A percentile compares a stretch with the other conserved stretches of the same genome.
Conservation (phyloP, 495 filamentous ascomycete species). For the Lophiotrema nucula region DNA sequence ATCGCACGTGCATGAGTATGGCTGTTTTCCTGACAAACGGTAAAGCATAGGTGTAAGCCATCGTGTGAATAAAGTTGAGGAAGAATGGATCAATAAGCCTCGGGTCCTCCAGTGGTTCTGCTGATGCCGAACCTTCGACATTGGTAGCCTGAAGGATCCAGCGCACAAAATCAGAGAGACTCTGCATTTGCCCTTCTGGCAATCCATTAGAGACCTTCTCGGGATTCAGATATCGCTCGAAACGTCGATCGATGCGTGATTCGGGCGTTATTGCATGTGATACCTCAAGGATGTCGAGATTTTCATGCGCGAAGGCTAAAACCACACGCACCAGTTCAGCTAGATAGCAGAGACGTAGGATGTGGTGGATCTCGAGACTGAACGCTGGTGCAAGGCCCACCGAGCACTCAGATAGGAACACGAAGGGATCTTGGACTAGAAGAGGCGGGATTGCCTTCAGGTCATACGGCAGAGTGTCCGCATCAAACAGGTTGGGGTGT, state of each 20-base stretch:
- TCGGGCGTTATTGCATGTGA: background rate
- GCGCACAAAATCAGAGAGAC: slow-evolving; percentile 15
- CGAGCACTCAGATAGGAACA: slow-evolving; percentile 77
- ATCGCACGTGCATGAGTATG: slow-evolving; percentile 81
- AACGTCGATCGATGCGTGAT: background rate
- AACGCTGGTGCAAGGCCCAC: slow-evolving; percentile 69
- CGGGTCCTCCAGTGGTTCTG: background rate
- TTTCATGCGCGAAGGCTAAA: slow-evolving; percentile 40
- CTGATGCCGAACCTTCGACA: background rate
- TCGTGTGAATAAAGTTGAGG: slow-evolving; percentile 49
- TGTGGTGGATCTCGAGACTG: slow-evolving; percentile 72
- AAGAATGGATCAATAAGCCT: slow-evolving; percentile 5
- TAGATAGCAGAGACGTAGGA: slow-evolving; percentile 86
- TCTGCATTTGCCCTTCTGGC: slow-evolving; percentile 8
- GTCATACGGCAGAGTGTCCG: slow-evolving; percentile 43
- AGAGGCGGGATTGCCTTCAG: slow-evolving; percentile 62
- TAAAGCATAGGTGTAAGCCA: slow-evolving; percentile 78
- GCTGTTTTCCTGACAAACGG: slow-evolving; percentile 82
- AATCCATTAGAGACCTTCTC: slow-evolving; percentile 12
- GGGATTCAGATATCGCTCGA: slow-evolving; percentile 15
- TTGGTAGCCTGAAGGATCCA: slow-evolving; percentile 14
- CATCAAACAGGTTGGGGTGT: slow-evolving; percentile 37
- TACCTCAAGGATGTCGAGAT: background rate
- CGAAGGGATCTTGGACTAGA: slow-evolving; percentile 74
- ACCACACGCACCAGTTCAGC: slow-evolving; percentile 85